Evolutionary conservation across 75 land plant genomes (phyloP).

Genomic region (Cryptomeria japonica): DNA sequence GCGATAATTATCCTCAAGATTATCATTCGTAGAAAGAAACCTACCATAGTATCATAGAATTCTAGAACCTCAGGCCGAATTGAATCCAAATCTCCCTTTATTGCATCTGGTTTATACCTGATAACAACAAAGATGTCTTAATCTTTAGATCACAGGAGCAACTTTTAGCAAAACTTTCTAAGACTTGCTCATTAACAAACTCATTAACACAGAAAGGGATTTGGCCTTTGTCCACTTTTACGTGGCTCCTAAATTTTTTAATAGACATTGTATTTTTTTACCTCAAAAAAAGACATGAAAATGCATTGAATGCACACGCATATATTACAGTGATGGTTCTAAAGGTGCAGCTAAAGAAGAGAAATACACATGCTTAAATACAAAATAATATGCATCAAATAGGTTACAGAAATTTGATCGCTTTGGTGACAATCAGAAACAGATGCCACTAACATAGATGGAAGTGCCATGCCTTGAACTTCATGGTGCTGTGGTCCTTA

Average conservation of each 20-base stretch:
- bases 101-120: constrained; percentile 89
- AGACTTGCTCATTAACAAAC: neutral
- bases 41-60: constrained; percentile 67
- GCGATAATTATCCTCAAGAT: neutral
- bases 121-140: neutral
- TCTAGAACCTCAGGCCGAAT: constrained; percentile 75
- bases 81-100: constrained; percentile 97
- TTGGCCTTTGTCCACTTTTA: neutral
- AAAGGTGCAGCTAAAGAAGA: neutral
- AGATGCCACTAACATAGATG: neutral
- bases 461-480: neutral
- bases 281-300: neutral
- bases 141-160: neutral
- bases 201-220: neutral
- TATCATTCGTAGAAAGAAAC: constrained; percentile 3
- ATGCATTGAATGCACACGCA: neutral
- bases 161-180: neutral
- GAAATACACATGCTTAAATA: neutral
- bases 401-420: neutral
- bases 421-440: neutral
- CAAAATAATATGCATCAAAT: neutral
- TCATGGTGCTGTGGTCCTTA: neutral
- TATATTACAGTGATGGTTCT: neutral
- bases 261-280: neutral
- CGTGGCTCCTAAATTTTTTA: neutral